Conservation (phyloP, 768 basidiomycete genomes). For the Trametes cingulata region DNA sequence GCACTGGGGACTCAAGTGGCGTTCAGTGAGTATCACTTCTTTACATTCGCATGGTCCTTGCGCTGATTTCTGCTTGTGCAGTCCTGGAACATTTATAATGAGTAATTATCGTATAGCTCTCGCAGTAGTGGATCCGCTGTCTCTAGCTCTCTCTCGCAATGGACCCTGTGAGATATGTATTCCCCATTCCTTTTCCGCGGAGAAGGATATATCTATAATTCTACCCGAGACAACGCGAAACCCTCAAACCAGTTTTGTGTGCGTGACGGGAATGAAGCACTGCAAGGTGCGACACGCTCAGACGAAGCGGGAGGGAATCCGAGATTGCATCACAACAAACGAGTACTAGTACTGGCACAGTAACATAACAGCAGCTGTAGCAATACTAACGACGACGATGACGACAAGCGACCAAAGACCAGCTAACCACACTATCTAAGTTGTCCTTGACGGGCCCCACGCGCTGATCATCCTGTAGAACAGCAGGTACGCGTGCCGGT, state of each 20-base stretch:
- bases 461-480: constrained; percentile 71
- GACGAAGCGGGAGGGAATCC: background rate
- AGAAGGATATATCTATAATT: constrained; percentile 2
- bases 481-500: constrained; percentile 83
- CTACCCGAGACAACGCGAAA: background rate
- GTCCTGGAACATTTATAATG: constrained; percentile 41
- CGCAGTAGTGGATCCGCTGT: constrained; percentile 9
- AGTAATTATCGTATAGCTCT: constrained; percentile 23
- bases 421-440: background rate
- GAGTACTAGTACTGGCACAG: constrained; percentile 22
- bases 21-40: constrained; percentile 46
- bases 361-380: constrained; percentile 19
- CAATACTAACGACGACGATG: constrained; percentile 14
- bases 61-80: constrained; percentile 17
- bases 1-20: constrained; percentile 80
- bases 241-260: background rate
- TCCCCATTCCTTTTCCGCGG: background rate
- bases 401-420: background rate
- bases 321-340: constrained; percentile 13
- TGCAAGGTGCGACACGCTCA: no score
- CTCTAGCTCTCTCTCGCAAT: constrained; percentile 11
- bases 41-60: background rate
- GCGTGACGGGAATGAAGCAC: background rate
- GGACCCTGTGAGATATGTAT: constrained; percentile 20
- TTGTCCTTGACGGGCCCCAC: constrained; percentile 23